These are phyloP conservation scores for Torulaspora microellipsoides DNA, from an alignment of 805 yeast genomes.

Conservation along the genomic window DNA sequence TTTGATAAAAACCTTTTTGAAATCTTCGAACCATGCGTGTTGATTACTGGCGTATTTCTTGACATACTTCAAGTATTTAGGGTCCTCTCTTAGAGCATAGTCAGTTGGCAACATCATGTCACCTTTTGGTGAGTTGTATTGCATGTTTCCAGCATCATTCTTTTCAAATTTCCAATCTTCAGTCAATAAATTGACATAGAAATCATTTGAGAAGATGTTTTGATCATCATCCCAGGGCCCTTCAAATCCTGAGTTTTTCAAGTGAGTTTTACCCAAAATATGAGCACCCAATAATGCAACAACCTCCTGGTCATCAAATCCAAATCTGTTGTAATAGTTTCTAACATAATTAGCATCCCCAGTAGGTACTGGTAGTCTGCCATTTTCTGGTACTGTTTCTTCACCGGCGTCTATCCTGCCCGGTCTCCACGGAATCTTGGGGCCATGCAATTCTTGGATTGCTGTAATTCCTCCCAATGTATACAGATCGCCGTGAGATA, in stretches of 20 bases:
- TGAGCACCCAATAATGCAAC: conserved; percentile 76
- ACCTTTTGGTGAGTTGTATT: conserved; percentile 57
- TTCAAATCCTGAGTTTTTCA: conserved; percentile 66
- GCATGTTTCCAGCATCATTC: conserved; percentile 56
- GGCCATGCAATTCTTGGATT: conserved; percentile 74
- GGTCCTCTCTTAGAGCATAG: conserved; percentile 60
- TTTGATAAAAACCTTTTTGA: conserved; percentile 61
- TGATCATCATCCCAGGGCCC: conserved; percentile 90
- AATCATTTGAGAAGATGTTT: conserved; percentile 68
- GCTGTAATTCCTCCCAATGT: conserved; percentile 78
- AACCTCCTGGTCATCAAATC: conserved; percentile 64
- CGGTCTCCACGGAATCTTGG: conserved; percentile 73
- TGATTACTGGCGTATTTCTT: conserved; percentile 64
- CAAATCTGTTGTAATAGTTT: conserved; percentile 57
- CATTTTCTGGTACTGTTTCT: conserved; percentile 55
- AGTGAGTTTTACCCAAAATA: conserved; percentile 71
- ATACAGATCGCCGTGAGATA: conserved; percentile 73
- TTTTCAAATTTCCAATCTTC: conserved; percentile 52
- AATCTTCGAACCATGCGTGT: conserved; percentile 55
- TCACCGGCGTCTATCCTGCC: conserved; percentile 64
- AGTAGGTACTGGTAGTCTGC: conserved; percentile 70
- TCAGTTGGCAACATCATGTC: conserved; percentile 91
- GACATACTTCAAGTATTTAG: conserved; percentile 55
- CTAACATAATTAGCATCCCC: conserved; percentile 61
- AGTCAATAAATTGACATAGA: conserved; percentile 51